Conservation (phyloP, 75 land plant species). For the Pinus taeda region DNA sequence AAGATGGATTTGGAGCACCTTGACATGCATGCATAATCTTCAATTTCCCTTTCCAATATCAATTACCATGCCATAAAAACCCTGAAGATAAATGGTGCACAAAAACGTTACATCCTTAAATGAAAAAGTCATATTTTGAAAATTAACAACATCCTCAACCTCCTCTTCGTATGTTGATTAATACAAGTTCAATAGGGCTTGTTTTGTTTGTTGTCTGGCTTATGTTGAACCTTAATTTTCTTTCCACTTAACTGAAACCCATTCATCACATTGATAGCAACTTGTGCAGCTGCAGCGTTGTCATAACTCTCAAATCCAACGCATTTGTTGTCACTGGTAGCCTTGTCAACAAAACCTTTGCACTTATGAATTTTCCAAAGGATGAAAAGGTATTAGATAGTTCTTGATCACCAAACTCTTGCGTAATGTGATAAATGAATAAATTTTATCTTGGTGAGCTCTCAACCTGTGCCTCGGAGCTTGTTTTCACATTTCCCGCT, state of each 20-base stretch:
- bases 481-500: constrained; percentile 35
- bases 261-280: constrained; percentile 85
- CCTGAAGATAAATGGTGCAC: too few species aligned
- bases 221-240: constrained; percentile 91
- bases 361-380: constrained; percentile 89
- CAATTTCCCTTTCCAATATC: too few species aligned
- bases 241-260: constrained; percentile 86
- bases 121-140: background rate
- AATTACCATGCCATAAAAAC: too few species aligned
- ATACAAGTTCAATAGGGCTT: constrained; percentile 52
- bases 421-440: constrained; percentile 97
- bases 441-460: constrained; percentile 96
- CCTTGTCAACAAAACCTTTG: constrained; percentile 93
- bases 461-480: constrained; percentile 71
- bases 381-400: constrained; percentile 72
- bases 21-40: too few species aligned
- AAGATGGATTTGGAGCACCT: too few species aligned
- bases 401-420: constrained; percentile 93
- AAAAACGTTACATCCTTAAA: background rate
- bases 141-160: background rate
- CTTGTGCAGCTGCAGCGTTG: constrained; percentile 73
- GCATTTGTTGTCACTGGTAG: constrained; percentile 93
- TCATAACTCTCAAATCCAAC: constrained; percentile 98
- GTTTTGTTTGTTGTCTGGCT: constrained; percentile 84
- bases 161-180: background rate